Evolutionary conservation across 768 basidiomycete genomes (phyloP).

Genomic region (Kwoniella dendrophila): DNA sequence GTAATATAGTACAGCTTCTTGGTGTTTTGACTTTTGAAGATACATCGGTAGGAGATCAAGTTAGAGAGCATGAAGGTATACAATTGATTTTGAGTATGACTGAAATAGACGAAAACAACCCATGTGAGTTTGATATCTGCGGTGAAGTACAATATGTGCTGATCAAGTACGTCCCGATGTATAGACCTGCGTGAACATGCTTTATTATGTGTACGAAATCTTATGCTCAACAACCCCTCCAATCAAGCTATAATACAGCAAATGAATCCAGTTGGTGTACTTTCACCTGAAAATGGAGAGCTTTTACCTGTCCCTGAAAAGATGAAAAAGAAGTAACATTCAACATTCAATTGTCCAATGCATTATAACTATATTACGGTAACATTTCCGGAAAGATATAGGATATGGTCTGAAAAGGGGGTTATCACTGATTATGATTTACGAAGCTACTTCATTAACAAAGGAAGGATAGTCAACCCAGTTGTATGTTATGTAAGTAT

Average conservation of each 20-base stretch:
- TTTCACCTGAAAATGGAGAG: conserved; percentile 62
- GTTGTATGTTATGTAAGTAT: background rate
- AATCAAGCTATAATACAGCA: conserved; percentile 79
- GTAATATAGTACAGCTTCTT: conserved; percentile 85
- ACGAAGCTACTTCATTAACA: background rate
- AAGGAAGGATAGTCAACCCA: conserved; percentile 2
- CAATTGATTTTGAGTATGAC: conserved; percentile 83
- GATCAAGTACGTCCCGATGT: background rate
- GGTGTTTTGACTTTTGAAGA: conserved; percentile 72
- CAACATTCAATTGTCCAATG: background rate
- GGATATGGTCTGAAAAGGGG: background rate
- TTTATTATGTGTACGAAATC: conserved; percentile 76
- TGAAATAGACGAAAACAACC: conserved; percentile 86
- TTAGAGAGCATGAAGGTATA: conserved; percentile 72
- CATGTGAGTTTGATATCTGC: conserved; percentile 66
- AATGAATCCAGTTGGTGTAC: conserved; percentile 67
- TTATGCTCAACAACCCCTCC: conserved; percentile 73
- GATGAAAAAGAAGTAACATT: conserved; percentile 32
- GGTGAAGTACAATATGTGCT: too few relatives aligned
- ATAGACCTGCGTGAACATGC: conserved; percentile 89
- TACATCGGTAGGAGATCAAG: conserved; percentile 71
- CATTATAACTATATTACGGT: background rate
- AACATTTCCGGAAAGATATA: background rate
- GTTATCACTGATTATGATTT: background rate
- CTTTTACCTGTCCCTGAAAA: conserved; percentile 54